These are phyloP conservation scores for Cytospora mali DNA, from an alignment of 2,329 filamentous ascomycete genomes.

Conservation along the genomic window DNA sequence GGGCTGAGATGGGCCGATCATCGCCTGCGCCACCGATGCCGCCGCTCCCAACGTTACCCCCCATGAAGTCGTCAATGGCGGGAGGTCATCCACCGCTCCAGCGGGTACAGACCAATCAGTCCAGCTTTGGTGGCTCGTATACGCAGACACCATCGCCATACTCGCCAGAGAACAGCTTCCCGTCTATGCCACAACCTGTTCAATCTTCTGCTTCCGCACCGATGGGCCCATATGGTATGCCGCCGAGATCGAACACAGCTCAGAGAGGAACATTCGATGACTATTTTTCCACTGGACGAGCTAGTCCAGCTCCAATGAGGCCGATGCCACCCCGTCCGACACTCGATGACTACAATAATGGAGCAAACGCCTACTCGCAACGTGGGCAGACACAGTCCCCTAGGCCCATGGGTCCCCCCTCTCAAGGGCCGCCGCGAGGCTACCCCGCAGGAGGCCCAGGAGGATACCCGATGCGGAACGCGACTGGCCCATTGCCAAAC, in stretches of 20 bases:
- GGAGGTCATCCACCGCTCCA: conserved; percentile 31
- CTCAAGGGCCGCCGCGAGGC: conserved; percentile 7
- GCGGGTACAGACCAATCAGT: conserved; percentile 34
- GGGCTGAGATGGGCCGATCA: conserved; percentile 37
- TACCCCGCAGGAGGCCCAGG: conserved; percentile 17
- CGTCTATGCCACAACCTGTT: conserved; percentile 34
- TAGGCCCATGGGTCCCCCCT: conserved; percentile 24
- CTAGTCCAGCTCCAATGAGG: conserved; percentile 22
- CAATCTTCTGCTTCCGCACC: conserved; percentile 31
- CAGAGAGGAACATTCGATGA: conserved; percentile 26
- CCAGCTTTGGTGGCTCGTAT: conserved; percentile 32
- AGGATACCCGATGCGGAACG: conserved; percentile 34
- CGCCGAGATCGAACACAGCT: conserved; percentile 21
- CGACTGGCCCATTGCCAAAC: conserved; percentile 35
- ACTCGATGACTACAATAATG: conserved; percentile 32
- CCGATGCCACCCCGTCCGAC: conserved; percentile 17
- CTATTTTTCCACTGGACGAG: conserved; percentile 19
- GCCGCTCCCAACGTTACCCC: conserved; percentile 27
- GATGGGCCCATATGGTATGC: conserved; percentile 30
- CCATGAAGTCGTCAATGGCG: conserved; percentile 33
- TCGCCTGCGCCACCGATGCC: conserved; percentile 37
- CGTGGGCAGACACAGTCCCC: conserved; percentile 7
- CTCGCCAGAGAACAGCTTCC: conserved; percentile 32
- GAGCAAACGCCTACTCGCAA: conserved; percentile 30
- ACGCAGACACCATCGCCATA: conserved; percentile 33